Percentiles rank a stretch among this genome's conserved stretches.
phyloP scores from a whole-genome alignment of 2,329 filamentous ascomycete species.

The Dactylonectria macrodidyma region DNA sequence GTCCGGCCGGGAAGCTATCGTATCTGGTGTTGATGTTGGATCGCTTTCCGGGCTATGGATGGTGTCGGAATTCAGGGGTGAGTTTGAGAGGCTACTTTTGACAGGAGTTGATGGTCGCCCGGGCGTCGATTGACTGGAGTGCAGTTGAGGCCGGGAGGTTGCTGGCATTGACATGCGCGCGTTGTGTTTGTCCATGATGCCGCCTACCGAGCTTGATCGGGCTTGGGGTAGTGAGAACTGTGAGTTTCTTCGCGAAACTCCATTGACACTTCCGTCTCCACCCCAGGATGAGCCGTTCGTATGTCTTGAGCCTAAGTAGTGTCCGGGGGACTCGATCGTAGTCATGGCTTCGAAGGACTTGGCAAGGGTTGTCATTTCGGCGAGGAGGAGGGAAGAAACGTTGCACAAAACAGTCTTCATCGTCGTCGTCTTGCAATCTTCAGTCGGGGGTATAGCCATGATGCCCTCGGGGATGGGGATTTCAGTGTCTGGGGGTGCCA shows the following conservation, averaged over 20 bases:
- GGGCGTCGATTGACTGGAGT: constrained; percentile 62
- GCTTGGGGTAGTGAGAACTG: constrained; percentile 63
- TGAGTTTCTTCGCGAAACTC: constrained; percentile 66
- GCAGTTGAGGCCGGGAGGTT: constrained; percentile 61
- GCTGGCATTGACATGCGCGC: constrained; percentile 89
- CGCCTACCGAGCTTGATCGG: constrained; percentile 68
- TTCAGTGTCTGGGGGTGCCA: constrained; percentile 61
- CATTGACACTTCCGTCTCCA: constrained; percentile 55
- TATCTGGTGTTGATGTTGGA: constrained; percentile 58
- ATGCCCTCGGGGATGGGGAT: constrained; percentile 77
- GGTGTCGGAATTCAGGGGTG: constrained; percentile 65
- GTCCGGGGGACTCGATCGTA: constrained; percentile 82
- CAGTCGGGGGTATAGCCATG: constrained; percentile 77
- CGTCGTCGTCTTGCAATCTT: constrained; percentile 81
- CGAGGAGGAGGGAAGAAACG: constrained; percentile 80
- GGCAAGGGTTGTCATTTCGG: constrained; percentile 82
- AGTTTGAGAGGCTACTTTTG: constrained; percentile 64
- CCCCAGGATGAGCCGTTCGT: constrained; percentile 60
- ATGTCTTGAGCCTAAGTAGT: constrained; percentile 58
- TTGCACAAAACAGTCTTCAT: constrained; percentile 87
- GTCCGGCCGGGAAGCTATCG: constrained; percentile 55
- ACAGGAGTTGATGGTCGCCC: constrained; percentile 66
- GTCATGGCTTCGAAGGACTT: constrained; percentile 81
- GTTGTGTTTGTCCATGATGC: constrained; percentile 70
- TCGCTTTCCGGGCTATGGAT: constrained; percentile 55